phyloP scores from a whole-genome alignment of 176 grass and related monocot genomes.

The Carex littledalei region DNA sequence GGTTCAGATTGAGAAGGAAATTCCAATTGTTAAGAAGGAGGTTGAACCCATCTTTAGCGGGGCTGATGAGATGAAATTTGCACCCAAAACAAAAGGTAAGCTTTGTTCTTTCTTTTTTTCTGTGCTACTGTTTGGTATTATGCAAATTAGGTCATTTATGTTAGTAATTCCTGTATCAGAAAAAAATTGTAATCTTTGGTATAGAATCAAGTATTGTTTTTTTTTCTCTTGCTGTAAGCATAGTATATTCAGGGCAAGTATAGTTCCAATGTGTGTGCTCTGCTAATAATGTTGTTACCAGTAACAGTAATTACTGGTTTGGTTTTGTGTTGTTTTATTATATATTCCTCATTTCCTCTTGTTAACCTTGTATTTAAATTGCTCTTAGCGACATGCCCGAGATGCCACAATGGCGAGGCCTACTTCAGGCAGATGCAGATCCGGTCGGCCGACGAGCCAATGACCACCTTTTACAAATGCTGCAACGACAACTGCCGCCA shows the following conservation, averaged over 20 bases:
- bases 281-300: neutral
- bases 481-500: slow-evolving; percentile 39
- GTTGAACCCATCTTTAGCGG: slow-evolving; percentile 55
- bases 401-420: slow-evolving; percentile 50
- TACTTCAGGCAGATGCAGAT: slow-evolving; percentile 53
- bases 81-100: slow-evolving; percentile 43
- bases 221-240: neutral
- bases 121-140: neutral
- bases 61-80: slow-evolving; percentile 36
- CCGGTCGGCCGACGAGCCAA: slow-evolving; percentile 65
- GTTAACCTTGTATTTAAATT: neutral
- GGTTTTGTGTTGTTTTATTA: neutral
- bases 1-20: slow-evolving; percentile 61
- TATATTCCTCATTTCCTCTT: neutral
- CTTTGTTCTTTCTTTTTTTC: neutral
- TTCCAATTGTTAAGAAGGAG: slow-evolving; percentile 48
- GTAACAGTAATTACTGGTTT: neutral
- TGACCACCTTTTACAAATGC: slow-evolving; percentile 49
- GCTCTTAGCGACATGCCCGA: slow-evolving; percentile 50
- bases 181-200: neutral
- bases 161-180: neutral
- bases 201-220: no score
- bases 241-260: neutral
- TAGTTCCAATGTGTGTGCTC: neutral
- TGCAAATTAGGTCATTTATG: neutral